Evolutionary conservation across 1,139 yeast genomes (phyloP), one percentile per base, ranked within the genome.

Genomic region (Suhomyces terraborum): DNA sequence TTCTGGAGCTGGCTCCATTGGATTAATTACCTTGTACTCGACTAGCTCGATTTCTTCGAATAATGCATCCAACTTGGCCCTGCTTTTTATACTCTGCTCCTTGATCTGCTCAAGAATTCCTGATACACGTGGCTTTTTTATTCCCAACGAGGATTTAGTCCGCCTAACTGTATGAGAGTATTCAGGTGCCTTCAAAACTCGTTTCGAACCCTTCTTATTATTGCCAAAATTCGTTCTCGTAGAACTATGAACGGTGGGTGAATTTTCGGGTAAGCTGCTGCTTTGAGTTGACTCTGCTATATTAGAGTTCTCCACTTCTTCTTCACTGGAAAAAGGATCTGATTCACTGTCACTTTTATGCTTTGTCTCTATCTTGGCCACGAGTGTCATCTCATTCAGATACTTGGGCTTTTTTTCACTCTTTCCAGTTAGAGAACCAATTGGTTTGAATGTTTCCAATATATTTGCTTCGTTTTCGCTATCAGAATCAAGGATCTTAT

Each of bases 401-500:
- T 8, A 2, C 3, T 19, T 6, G 5, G 35, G 3, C 19, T 6
- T 19, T 6, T 5, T 22, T 9, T 10, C 9, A 23, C n/a, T 32
- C 4, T 18, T 22, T 9, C 16, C 8, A 18, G 20, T 24, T 16
- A 14, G 35, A 7, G 21, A 4, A 16, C 6, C 14, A 3, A 16
- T 21, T 12, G 22, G 13, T 3, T 21, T 31, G 4, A 20, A 8
- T n/a, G n/a, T 8, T 14, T 31, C 18, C 4, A 33, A 12, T 3
- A 14, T 21, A 3, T 27, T 8, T 21, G 7, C 31, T 17, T 41
- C 29, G n/a, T 13, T 14, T 6, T 36, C 49, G 24, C 42, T 34
- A 17, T 47, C 62, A 0, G 66, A 60, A 40, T 56, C 59, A n/a
- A 59, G 40, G 19, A 63, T 40, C 13, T 43, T 47, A 32, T 62